Base-by-base conservation (phyloP, 306 rosid genomes). In the Quercus ilex region DNA sequence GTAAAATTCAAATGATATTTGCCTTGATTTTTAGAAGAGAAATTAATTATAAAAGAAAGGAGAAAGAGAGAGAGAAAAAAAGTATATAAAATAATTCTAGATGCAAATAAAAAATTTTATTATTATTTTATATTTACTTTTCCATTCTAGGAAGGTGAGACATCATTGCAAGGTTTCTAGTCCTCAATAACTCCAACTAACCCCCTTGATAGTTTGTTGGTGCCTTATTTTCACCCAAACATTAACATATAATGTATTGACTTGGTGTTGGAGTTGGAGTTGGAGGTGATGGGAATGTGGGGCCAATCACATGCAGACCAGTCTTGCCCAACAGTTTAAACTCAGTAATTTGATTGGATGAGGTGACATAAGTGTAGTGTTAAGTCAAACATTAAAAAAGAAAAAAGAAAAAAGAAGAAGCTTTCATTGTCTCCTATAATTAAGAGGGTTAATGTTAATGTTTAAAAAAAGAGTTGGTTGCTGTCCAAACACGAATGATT, bases 221-320 rank as follows among this genome's bases (percentile, higher is more conserved):
- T 81, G 85, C 86, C 83, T 86, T 75, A 60, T 87, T 80, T 86
- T 74, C 86, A 85, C 69, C 75, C 46, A 41, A 41, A 41, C 46
- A 41, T 68, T 23, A 59, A 28, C 55, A 49, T 74, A 51, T 81
- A 41, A 41, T 41, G 10, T 41, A 41, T 41, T 41, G 46, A 41
- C 46, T 41, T 41, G 11, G 46, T 6, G 41, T 31, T 31, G 84
- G 81, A 82, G 82, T 79, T 53, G 84, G 81, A 80, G 79, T 79
- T 53, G 53, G 75, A 55, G 78, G 26, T 79, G 80, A 86, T 77
- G 30, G 80, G 53, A 49, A 71, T 38, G 88, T 84, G 83, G 88
- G 87, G 77, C 90, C 91, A 81, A 77, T 73, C 85, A 72, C 87
- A 76, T 82, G 76, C 56, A 69, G 64, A 73, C 65, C 75, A 76